Evolutionary conservation across 805 yeast genomes (phyloP), one percentile per base, ranked within the genome.

Genomic region (Nakazawaea ishiwadae): DNA sequence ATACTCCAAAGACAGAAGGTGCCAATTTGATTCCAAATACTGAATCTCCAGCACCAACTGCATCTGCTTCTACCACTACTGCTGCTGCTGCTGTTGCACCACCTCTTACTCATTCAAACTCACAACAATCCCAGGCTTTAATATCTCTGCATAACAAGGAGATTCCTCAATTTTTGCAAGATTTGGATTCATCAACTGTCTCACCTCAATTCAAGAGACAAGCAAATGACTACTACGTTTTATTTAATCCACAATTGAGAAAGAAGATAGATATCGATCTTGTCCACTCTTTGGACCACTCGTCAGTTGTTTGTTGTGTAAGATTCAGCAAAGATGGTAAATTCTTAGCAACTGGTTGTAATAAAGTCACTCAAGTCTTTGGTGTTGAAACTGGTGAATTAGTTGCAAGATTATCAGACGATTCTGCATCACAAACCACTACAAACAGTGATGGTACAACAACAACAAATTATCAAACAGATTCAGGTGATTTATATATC

Each of bases 301-400:
- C 89, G 12, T 84, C 96, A 2, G 98, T 91, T 34, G 98, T 91
- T 38, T 93, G 98, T 69, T 91, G 98, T 64, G 98, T 91, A 44
- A 75, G 95, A 47, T 91, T 93, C 69, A 81, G 90, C 44, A 79
- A 79, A 49, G 96, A 88, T 60, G 98, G 98, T 48, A 84, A 85
- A 65, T 86, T 77, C 58, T 71, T 91, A 51, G 99, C 98, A 19
- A 91, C 98, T 12, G 99, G 99, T 37, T 90, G 97, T 69, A 93
- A 91, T 68, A 87, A 89, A 59, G 78, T 95, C 32, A 93, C 98
- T 3, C 96, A 90, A 63, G 96, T 91, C 44, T 91, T 83, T 65
- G 84, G 85, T 51, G 97, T 90, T 38, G 84, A 83, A 54, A 84
- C 95, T 16, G 98, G 99, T 52, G 90, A 85, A 55, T 71, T 88